Evolutionary conservation across 2,329 filamentous ascomycete genomes (phyloP), one percentile per base, ranked within the genome.

Genomic region (Colletotrichum noveboracense): DNA sequence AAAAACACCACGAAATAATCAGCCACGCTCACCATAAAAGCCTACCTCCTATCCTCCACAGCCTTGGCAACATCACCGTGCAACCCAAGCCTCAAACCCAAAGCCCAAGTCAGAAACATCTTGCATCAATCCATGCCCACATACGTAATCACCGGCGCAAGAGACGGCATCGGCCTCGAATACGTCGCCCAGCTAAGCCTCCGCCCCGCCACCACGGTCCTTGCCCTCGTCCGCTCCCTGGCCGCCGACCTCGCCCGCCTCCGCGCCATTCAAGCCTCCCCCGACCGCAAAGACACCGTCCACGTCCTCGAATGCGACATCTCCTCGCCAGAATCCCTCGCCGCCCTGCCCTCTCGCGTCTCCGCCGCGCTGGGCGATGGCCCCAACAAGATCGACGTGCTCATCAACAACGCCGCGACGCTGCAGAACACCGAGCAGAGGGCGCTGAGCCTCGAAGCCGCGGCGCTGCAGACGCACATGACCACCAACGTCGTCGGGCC

Each of bases 401-500:
- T 87, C 9, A 80, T 87, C 71, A 86, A 87, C 79, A 87, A 87
- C 71, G 84, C 85, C 32, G 81, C 77, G 16, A 56, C 80, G 24
- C 80, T 81, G 21, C 34, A 67, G 10, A 24, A 81, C 2, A 79
- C 82, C 0, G 70, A 78, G 10, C 83, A 88, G 66, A 86, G 80
- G 18, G 83, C 82, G 26, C 78, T 88, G 21, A 83, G 80, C 1
- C 82, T 89, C 2, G 83, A 83, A 12, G 78, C 84, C 0, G 80
- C 81, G 1, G 83, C 81, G 3, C 77, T 89, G 32, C 55, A 81
- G 3, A 78, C 83, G n/a, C 85, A 88, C 65, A 85, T 89, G 66
- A 79, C 82, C 30, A 80, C 84, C 77, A 89, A 89, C 70, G 87
- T 89, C 5, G 70, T 88, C 21, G 88, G 88, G 0, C 88, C 88